Evolutionary conservation across 2,329 filamentous ascomycete genomes (phyloP).

Genomic region (Fusarium vanettenii): DNA sequence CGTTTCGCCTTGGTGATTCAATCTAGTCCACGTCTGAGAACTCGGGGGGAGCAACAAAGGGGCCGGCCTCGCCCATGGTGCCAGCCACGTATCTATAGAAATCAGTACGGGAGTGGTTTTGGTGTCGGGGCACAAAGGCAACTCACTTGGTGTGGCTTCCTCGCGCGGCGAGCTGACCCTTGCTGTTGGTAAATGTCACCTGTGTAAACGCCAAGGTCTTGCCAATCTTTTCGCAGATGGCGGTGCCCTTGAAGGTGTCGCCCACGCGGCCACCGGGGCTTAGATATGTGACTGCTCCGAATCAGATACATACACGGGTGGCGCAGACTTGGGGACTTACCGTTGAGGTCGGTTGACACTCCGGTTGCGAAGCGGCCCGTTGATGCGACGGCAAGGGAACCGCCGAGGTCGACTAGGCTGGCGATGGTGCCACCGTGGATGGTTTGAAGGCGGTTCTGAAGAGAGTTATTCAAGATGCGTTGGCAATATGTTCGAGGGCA

Average conservation of each 20-base stretch:
- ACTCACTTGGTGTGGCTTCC: slow-evolving; percentile 75
- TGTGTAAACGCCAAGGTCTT: slow-evolving; percentile 72
- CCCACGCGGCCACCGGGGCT: slow-evolving; percentile 68
- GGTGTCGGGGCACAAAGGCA: fast-evolving
- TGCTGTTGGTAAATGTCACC: slow-evolving; percentile 67
- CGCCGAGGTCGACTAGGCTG: slow-evolving; percentile 76
- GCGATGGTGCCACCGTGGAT: slow-evolving; percentile 84
- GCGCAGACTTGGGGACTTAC: slow-evolving; percentile 46
- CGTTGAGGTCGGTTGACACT: slow-evolving; percentile 74
- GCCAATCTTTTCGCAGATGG: slow-evolving; percentile 74
- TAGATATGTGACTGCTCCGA: slow-evolving; percentile 68
- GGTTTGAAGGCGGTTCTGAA: slow-evolving; percentile 79
- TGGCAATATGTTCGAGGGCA: background rate
- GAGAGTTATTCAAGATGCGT: fast-evolving
- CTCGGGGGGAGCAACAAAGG: slow-evolving; percentile 51
- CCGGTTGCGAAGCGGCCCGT: slow-evolving; percentile 72
- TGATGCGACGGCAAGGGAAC: slow-evolving; percentile 73
- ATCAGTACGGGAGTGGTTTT: background rate
- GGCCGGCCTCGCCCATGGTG: slow-evolving; percentile 51
- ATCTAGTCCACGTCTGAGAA: slow-evolving; percentile 50
- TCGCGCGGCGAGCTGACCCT: slow-evolving; percentile 69
- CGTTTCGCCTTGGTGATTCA: background rate
- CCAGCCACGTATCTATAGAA: slow-evolving; percentile 55
- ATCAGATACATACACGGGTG: slow-evolving; percentile 6
- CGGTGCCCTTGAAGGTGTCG: slow-evolving; percentile 66